Base-by-base conservation (phyloP, 2,329 filamentous ascomycete species). In the Knufia fluminis region DNA sequence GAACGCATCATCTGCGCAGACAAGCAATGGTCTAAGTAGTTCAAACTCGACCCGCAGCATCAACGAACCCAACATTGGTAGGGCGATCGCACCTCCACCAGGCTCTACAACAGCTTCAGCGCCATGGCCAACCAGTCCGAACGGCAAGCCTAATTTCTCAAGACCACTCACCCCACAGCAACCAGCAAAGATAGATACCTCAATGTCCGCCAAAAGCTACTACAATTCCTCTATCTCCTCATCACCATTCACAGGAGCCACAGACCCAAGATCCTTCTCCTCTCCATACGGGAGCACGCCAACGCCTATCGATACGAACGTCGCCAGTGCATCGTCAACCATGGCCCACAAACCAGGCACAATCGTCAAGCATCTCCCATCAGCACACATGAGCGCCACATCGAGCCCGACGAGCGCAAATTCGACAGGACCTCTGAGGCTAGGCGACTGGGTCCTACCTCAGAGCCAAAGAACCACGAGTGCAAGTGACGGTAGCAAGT, bases 391-490 rank as follows among this genome's bases (percentile, higher is more conserved):
- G 8, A 22, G 31, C 6, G 35, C 9, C 17, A 17, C 31, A 8
- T n/a, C 43, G 12, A 38, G 43, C 19, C 28, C 43, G 6, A 38
- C 10, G 16, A 19, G 16, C 19, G 19, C 16, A 3, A 35, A 19
- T 22, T 12, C 16, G 9, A 22, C 12, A 22, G 45, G 35, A 17
- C 33, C 33, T 2, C 20, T 40, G 33, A 39, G 36, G 23, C 17
- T 48, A 3, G 45, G 45, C 3, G 45, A 48, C 35, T 48, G 45
- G 45, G 32, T 48, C 1, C 8, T 48, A 20, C 45, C 45, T 28
- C 33, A 39, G 17, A 28, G 35, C 23, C 45, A 31, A 4, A 28
- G 16, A n/a, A 16, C 17, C 17, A 3, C 16, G 22, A n/a, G 24
- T n/a, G 22, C 16, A 19, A 14, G 44, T 3, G 10, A 19, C n/a